phyloP scores from a whole-genome alignment of 345 rosid species.

The Alliaria petiolata region DNA sequence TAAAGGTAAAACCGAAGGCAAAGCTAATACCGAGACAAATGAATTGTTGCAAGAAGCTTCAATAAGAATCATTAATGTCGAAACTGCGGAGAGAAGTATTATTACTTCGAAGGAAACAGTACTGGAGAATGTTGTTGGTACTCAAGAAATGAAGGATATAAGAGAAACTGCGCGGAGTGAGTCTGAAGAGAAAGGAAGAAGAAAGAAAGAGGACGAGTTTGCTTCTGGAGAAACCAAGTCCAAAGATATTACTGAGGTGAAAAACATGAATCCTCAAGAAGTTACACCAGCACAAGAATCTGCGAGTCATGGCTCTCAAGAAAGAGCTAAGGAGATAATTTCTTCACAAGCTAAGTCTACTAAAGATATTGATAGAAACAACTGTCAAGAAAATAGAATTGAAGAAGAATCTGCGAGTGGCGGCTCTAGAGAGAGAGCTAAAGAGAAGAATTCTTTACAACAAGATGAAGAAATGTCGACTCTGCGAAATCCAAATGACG shows the following conservation, averaged over 20 bases:
- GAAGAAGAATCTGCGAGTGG: not conserved
- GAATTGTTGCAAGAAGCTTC: constrained; percentile 26
- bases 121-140: not conserved
- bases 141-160: not conserved
- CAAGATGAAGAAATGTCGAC: not conserved
- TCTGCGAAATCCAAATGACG: not conserved
- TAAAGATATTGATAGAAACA: too few species aligned
- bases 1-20: not conserved
- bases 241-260: not conserved
- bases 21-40: not conserved
- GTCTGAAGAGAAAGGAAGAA: not conserved
- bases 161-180: not conserved
- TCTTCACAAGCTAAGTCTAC: too few species aligned
- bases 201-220: not conserved
- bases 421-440: not conserved
- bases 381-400: too few species aligned
- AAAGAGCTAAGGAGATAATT: not conserved
- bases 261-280: constrained; percentile 6
- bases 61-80: constrained; percentile 21
- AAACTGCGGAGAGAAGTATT: constrained; percentile 25
- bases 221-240: not conserved
- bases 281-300: not conserved
- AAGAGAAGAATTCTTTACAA: not conserved
- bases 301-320: not conserved
- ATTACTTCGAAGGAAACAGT: constrained; percentile 13